Base-by-base conservation (phyloP, 768 basidiomycete species). In the Gymnopilus junonius region DNA sequence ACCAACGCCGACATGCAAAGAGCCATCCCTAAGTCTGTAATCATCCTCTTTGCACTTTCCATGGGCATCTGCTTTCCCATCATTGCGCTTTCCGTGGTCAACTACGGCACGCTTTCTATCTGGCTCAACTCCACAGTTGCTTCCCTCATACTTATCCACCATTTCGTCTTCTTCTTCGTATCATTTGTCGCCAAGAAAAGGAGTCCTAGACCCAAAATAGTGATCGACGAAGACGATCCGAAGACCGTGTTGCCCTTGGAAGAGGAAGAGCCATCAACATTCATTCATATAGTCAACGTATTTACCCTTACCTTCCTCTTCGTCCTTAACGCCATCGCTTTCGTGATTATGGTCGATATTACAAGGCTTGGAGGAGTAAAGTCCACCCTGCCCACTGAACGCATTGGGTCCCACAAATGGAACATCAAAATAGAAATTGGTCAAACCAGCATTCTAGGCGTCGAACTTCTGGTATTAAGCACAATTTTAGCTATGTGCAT, bases 321-420 rank as follows among this genome's bases (percentile, higher is more conserved):
- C 43, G 61, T 75, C 45, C 58, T 70, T 25, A 68, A 69, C 31
- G 40, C 68, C 25, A 58, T 71, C 40, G 72, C 71, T 5, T 70
- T 73, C 56, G 58, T 65, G n/a, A 66, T 73, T 59, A 75, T 72
- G 66, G 65, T 72, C 8, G 70, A 73, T 48, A 69, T 75, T 58
- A 71, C 72, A 8, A 60, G 64, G 2, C 65, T 64, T 8, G 69
- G 72, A 5, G 70, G 67, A 14, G 46, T 65, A 17, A 69, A 65
- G 32, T 71, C 69, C 60, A 69, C 72, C 0, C 60, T 70, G 20
- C 70, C 72, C 15, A 58, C 65, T 1, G 72, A 75, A 46, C 67
- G 71, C 48, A 65, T 67, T 5, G 68, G 67, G 8, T 68, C 69
- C 1, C 68, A 69, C 32, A 70, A 67, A 29, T 75, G 72, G 74